Evolutionary conservation across 2,329 filamentous ascomycete species (phyloP).

Genomic region (Dactylellina haptotyla): DNA sequence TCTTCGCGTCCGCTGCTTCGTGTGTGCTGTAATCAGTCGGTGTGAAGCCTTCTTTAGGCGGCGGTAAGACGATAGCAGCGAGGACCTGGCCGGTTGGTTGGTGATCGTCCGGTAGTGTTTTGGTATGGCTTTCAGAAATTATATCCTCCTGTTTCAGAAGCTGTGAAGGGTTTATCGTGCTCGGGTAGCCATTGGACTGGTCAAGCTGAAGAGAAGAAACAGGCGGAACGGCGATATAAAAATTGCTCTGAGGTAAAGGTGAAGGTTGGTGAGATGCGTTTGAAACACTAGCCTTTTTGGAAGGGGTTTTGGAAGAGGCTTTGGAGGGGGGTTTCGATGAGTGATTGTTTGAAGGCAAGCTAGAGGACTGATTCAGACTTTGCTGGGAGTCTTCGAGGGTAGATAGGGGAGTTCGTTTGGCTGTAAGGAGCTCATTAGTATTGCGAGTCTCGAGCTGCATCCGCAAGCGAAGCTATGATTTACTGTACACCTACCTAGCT

Average conservation of each 20-base stretch:
- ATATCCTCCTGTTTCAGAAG: slow-evolving; percentile 14
- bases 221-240: slow-evolving; percentile 46
- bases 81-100: slow-evolving; percentile 45
- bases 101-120: slow-evolving; percentile 16
- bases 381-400: slow-evolving; percentile 38
- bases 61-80: slow-evolving; percentile 56
- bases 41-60: slow-evolving; percentile 45
- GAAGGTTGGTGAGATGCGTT: slow-evolving; percentile 35
- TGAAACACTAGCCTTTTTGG: background rate
- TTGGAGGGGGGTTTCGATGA: background rate
- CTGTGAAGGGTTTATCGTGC: slow-evolving; percentile 8
- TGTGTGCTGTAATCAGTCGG: slow-evolving; percentile 34
- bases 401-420: slow-evolving; percentile 31
- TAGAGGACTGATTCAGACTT: slow-evolving; percentile 13
- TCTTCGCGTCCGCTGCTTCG: slow-evolving; percentile 31
- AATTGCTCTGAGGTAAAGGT: slow-evolving; percentile 46
- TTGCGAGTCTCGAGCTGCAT: background rate
- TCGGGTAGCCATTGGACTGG: slow-evolving; percentile 37
- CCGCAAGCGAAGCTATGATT: background rate
- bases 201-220: slow-evolving; percentile 24
- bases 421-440: slow-evolving; percentile 1
- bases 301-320: slow-evolving; percentile 13
- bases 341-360: slow-evolving; percentile 4
- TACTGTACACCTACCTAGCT: slow-evolving; percentile 36
- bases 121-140: slow-evolving; percentile 1